Conservation (phyloP, 192 early-diverging fungal species). For the Entomortierella parvispora region DNA sequence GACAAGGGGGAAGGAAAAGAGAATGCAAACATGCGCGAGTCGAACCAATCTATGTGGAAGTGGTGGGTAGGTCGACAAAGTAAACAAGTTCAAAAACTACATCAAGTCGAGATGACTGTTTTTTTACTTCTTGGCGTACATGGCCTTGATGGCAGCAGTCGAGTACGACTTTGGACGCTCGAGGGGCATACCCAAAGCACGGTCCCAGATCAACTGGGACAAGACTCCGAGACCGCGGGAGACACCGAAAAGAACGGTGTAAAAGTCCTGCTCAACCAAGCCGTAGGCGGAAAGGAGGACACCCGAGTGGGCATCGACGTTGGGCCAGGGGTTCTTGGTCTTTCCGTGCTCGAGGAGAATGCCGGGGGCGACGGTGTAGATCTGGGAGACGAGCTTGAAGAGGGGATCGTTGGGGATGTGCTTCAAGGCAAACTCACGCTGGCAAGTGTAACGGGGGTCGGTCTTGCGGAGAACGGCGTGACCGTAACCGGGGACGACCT, state of each 20-base stretch:
- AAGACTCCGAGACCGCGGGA: conserved; percentile 97
- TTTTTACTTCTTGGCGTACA: conserved; percentile 67
- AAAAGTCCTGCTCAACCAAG: conserved; percentile 98
- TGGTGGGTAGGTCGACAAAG: conserved; percentile 95
- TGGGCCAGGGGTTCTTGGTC: conserved; percentile 99
- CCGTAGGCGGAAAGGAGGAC: conserved; percentile 95
- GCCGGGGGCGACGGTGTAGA: conserved; percentile 98
- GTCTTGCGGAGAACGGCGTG: conserved; percentile 95
- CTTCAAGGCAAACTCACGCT: conserved; percentile 99
- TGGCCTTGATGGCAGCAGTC: conserved; percentile 87
- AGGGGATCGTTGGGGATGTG: conserved; percentile 96
- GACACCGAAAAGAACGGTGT: conserved; percentile 99
- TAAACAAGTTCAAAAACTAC: too few species aligned
- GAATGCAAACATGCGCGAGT: neutral
- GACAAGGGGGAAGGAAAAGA: conserved; percentile 1
- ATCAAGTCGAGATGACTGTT: too few species aligned
- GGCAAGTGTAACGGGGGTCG: conserved; percentile 97
- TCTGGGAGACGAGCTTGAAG: conserved; percentile 94
- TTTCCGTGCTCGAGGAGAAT: conserved; percentile 98
- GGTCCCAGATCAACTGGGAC: conserved; percentile 96
- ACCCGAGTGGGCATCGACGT: conserved; percentile 96
- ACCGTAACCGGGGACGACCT: conserved; percentile 98
- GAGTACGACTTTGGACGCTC: conserved; percentile 93
- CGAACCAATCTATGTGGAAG: conserved; percentile 2
- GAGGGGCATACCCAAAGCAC: conserved; percentile 94